Evolutionary conservation across 1,284 basidiomycete genomes (phyloP).

Genomic region (Trichosporon asahii): DNA sequence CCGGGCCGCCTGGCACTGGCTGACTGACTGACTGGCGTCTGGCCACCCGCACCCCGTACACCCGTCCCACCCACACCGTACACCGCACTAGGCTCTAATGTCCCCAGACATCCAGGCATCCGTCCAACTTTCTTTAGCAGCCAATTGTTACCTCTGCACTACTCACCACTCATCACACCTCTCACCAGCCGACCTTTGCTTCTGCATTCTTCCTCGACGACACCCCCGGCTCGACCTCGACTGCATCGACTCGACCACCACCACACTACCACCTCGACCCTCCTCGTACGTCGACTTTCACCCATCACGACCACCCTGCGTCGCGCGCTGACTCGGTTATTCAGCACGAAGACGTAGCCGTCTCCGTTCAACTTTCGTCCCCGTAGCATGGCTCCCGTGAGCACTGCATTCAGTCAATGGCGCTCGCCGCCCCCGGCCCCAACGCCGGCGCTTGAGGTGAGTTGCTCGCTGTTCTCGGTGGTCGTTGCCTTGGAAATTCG

Average conservation of each 20-base stretch:
- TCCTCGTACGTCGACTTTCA: neutral
- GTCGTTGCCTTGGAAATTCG: neutral
- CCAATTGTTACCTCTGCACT: conserved; percentile 7
- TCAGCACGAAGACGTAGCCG: neutral
- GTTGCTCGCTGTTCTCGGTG: neutral
- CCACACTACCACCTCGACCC: neutral
- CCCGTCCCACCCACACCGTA: neutral
- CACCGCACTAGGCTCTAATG: neutral
- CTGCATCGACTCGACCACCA: conserved; percentile 7
- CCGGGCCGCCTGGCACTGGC: neutral
- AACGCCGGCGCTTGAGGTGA: conserved; percentile 15
- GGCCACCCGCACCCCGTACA: neutral
- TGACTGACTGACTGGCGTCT: too few species aligned
- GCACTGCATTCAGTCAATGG: conserved; percentile 14
- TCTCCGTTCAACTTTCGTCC: neutral
- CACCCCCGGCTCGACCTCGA: neutral
- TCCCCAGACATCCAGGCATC: conserved; percentile 1
- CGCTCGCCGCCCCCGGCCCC: conserved; percentile 15
- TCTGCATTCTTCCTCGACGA: neutral
- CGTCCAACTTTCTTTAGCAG: conserved; percentile 8
- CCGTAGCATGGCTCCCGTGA: conserved; percentile 17
- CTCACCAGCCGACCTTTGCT: neutral
- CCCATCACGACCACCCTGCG: neutral
- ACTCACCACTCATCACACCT: conserved; percentile 5
- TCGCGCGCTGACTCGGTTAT: conserved; percentile 4